These are phyloP conservation scores for Phialocephala sp. DNA, from an alignment of 2,329 filamentous ascomycete genomes.

Conservation along the genomic window DNA sequence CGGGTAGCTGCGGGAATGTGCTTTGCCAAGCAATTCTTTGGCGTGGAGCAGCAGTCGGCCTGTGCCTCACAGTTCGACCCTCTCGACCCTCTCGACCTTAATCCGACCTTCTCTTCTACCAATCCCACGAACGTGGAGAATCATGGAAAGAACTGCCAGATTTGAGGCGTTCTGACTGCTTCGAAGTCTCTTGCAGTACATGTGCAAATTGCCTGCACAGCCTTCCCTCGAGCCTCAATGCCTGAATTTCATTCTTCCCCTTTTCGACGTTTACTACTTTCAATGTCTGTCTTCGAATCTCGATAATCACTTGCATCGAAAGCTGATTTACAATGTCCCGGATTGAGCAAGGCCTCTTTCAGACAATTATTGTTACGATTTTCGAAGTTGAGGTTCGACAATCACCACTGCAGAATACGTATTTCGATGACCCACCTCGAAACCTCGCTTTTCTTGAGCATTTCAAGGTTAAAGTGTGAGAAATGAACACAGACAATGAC, in stretches of 20 bases:
- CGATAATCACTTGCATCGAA: background rate
- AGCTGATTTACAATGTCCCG: background rate
- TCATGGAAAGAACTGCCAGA: background rate
- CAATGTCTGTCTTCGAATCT: background rate
- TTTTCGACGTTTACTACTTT: background rate
- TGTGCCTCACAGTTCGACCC: background rate
- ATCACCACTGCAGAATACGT: background rate
- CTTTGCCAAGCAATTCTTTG: constrained; percentile 1
- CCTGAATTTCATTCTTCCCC: background rate
- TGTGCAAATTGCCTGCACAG: background rate
- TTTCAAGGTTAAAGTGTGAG: background rate
- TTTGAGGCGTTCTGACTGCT: background rate
- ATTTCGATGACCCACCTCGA: background rate
- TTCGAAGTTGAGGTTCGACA: background rate
- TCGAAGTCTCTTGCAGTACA: background rate
- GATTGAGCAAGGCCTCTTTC: background rate
- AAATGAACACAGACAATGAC: no score
- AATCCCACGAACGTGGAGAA: background rate
- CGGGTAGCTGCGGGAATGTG: background rate
- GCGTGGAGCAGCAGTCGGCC: background rate
- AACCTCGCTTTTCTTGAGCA: background rate
- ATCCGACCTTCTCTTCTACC: background rate
- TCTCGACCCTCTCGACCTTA: background rate
- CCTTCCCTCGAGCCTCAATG: background rate
- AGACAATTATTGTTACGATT: background rate